Evolutionary conservation across 1,284 basidiomycete species (phyloP), one percentile per base, ranked within the genome.

Genomic region (Leucoagaricus sp.): DNA sequence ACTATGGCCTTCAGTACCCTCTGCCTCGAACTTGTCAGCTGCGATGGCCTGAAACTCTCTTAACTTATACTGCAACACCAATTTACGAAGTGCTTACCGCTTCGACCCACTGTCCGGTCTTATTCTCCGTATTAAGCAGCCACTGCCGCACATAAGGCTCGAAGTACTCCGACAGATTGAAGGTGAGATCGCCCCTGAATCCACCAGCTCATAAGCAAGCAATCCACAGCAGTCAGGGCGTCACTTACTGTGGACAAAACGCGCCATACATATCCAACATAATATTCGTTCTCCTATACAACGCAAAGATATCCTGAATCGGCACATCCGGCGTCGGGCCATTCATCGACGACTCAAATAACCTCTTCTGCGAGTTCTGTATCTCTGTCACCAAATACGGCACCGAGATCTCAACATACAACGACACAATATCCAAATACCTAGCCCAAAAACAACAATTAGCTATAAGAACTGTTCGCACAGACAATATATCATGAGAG

Each of bases 51-150:
- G 60, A 2, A n/a, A n/a, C n/a, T n/a, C n/a, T n/a, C n/a, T n/a
- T n/a, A n/a, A n/a, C n/a, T n/a, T n/a, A n/a, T n/a, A n/a, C n/a
- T n/a, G n/a, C n/a, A n/a, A n/a, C n/a, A n/a, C n/a, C n/a, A n/a
- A n/a, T n/a, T n/a, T n/a, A n/a, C n/a, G n/a, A n/a, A n/a, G n/a
- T n/a, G n/a, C n/a, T n/a, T n/a, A n/a, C n/a, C n/a, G n/a, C n/a
- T n/a, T 95, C 84, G 2, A 98, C 95, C 97, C 97, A 99, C 63
- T 95, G 89, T 42, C 83, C 81, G 4, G 96, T 98, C 76, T 94
- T 98, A 58, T 79, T 84, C 62, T 96, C 93, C 0, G 94, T 97
- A 59, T 89, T 88, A n/a, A 85, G 68, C 7, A 99, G 75, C 96
- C 96, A 99, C 60, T 91, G 86, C 3, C 86, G 81, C 9, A 98